A percentile compares a stretch with the other conserved stretches of the same genome.
phyloP scores from a whole-genome alignment of 1,284 basidiomycete species.

The Microstroma glucosiphilum region DNA sequence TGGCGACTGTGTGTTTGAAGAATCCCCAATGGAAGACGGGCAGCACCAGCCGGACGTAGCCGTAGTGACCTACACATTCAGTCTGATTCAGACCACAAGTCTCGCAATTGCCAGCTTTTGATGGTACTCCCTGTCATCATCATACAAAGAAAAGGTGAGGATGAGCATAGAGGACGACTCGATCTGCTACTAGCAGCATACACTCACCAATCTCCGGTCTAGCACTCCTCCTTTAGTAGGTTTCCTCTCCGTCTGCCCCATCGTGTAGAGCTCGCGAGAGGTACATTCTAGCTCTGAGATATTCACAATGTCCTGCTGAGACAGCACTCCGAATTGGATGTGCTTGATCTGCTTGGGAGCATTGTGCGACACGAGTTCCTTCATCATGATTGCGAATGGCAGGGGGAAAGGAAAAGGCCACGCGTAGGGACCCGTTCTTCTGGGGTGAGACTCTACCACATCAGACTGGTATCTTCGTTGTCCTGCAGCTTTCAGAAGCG shows the following conservation, averaged over 20 bases:
- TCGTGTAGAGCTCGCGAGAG: conserved; percentile 44
- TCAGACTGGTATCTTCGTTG: no score
- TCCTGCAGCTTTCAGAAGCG: no score
- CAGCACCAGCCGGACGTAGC: conserved; percentile 65
- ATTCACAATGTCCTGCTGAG: conserved; percentile 49
- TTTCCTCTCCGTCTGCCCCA: conserved; percentile 34
- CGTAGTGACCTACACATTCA: conserved; percentile 96
- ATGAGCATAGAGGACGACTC: neutral
- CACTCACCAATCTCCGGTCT: conserved; percentile 37
- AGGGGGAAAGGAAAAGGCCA: neutral
- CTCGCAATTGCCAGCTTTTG: conserved; percentile 85
- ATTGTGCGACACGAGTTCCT: conserved; percentile 29
- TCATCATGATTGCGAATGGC: conserved; percentile 4
- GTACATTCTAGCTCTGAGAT: conserved; percentile 48
- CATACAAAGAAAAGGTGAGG: neutral
- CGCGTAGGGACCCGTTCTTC: neutral
- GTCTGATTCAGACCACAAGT: conserved; percentile 88
- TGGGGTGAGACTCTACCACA: neutral
- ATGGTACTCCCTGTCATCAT: conserved; percentile 73
- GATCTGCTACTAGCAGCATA: neutral
- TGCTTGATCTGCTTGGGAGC: conserved; percentile 50
- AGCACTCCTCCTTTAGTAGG: conserved; percentile 45
- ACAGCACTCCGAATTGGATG: conserved; percentile 51
- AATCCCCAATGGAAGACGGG: conserved; percentile 96
- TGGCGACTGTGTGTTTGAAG: conserved; percentile 88